Evolutionary conservation across 2,329 filamentous ascomycete species (phyloP).

Genomic region (Metarhizium anisopliae): DNA sequence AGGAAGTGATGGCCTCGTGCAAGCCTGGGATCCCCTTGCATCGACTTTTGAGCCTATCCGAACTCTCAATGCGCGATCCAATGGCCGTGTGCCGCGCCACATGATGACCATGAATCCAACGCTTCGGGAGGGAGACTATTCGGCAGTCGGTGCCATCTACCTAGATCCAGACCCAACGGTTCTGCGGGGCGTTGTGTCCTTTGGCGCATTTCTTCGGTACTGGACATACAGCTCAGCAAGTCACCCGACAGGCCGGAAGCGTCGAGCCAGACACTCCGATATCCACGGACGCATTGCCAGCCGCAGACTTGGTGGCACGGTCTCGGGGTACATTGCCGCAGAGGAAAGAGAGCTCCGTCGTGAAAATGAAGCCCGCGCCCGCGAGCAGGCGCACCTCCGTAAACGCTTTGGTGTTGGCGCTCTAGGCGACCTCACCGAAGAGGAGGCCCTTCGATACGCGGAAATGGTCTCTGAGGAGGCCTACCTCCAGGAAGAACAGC

Average conservation of each 20-base stretch:
- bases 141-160: constrained; percentile 72
- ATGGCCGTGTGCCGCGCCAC: constrained; percentile 71
- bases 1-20: constrained; percentile 88
- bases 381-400: constrained; percentile 61
- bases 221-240: constrained; percentile 89
- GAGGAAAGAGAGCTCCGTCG: constrained; percentile 72
- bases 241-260: constrained; percentile 67
- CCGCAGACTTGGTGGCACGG: constrained; percentile 53
- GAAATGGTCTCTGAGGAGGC: constrained; percentile 58
- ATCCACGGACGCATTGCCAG: constrained; percentile 40
- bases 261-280: constrained; percentile 63
- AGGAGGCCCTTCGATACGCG: constrained; percentile 55
- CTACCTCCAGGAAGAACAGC: constrained; percentile 47
- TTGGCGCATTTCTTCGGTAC: constrained; percentile 80
- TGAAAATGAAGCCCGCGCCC: constrained; percentile 58
- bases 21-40: constrained; percentile 92
- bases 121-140: constrained; percentile 63
- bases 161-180: constrained; percentile 82
- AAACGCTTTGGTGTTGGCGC: constrained; percentile 74
- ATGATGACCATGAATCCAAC: constrained; percentile 44
- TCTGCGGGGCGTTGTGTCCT: constrained; percentile 76
- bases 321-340: constrained; percentile 77
- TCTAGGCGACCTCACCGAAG: constrained; percentile 56
- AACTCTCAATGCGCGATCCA: constrained; percentile 79
- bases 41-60: constrained; percentile 71